Evolutionary conservation across 2,329 filamentous ascomycete species (phyloP), one percentile per base, ranked within the genome.

Genomic region (Lecanicillium sp.): DNA sequence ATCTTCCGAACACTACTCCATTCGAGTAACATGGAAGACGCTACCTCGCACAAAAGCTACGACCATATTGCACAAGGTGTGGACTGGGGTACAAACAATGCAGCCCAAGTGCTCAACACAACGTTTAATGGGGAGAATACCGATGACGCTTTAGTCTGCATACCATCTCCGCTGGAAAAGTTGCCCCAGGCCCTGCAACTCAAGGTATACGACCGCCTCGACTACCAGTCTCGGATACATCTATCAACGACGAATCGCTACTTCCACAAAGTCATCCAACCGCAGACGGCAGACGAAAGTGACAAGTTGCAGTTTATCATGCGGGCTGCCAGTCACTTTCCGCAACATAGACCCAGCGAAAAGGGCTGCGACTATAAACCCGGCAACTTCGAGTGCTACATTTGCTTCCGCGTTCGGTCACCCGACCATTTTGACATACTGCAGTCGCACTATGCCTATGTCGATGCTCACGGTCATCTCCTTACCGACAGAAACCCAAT

Each of bases 231-330:
- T n/a, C 53, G 63, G 29, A 64, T 64, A 33, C 51, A 56, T 37
- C 51, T 64, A 6, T 64, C 60, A 2, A 56, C 54, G 15, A 50
- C 52, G 46, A 64, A 57, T 38, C 49, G 51, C 16, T 50, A 55
- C 44, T 57, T 62, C 42, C 48, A 61, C 41, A 49, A 43, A 20
- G 42, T 44, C 8, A 48, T 64, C 36, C 44, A 59, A 18, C 58
- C 61, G 2, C 44, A 38, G 8, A 58, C 60, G 47, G 58, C 62
- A 16, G 47, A 52, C 17, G 42, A 51, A 4, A 27, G 41, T 15
- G 60, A 64, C 46, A 64, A 60, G 46, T 52, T 60, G 33, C 46
- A 59, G 31, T 64, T 64, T 32, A 55, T 65, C 45, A 62, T 63
- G 58, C 53, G 51, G 18, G 62, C 62, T 3, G 60, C 58, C 37